Conservation (phyloP, 768 basidiomycete genomes). For the Termitomyces sp. region DNA sequence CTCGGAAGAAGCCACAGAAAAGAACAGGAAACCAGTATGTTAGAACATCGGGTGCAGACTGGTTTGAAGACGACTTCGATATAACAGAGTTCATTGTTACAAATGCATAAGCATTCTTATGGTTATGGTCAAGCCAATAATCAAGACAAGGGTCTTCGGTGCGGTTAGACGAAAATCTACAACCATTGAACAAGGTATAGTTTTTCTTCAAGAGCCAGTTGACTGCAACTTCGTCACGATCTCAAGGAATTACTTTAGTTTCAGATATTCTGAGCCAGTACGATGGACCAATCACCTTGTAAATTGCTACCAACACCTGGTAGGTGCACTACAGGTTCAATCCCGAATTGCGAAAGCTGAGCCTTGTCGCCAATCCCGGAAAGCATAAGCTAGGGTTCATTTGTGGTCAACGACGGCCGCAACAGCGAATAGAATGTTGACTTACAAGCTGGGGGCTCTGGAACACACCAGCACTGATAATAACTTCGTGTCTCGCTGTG, state of each 20-base stretch:
- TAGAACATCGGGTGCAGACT: conserved; percentile 20
- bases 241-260: conserved; percentile 6
- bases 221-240: conserved; percentile 25
- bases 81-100: conserved; percentile 17
- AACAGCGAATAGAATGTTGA: neutral
- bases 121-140: conserved; percentile 18
- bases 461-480: conserved; percentile 22
- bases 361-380: conserved; percentile 27
- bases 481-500: conserved; percentile 22
- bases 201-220: conserved; percentile 24
- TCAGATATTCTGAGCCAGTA: neutral
- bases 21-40: conserved; percentile 20
- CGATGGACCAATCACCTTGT: conserved; percentile 18
- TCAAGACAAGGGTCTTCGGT: conserved; percentile 21
- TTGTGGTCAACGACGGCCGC: neutral
- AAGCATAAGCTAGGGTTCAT: conserved; percentile 19
- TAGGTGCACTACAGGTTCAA: conserved; percentile 21
- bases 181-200: conserved; percentile 20
- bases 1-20: conserved; percentile 23
- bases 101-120: conserved; percentile 22
- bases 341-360: conserved; percentile 19
- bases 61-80: conserved; percentile 17
- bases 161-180: conserved; percentile 21
- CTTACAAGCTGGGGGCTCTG: conserved; percentile 23
- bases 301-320: conserved; percentile 32